Evolutionary conservation across 768 basidiomycete genomes (phyloP).

Genomic region (Omphalotus guepiniiformis): DNA sequence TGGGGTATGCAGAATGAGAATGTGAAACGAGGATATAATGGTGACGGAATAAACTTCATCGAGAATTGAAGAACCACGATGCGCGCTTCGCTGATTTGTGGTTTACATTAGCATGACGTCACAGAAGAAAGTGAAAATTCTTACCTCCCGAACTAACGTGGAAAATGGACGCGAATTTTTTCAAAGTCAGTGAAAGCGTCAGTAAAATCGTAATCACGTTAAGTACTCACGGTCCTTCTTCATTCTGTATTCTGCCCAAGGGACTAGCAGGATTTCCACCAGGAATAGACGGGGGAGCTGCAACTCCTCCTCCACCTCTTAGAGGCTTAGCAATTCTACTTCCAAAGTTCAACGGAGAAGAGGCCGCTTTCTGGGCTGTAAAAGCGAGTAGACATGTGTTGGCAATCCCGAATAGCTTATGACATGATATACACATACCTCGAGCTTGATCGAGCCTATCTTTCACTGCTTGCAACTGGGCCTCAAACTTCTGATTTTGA

Average conservation of each 20-base stretch:
- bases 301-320: conserved; percentile 83
- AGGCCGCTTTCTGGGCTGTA: conserved; percentile 73
- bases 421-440: conserved; percentile 70
- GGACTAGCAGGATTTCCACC: conserved; percentile 56
- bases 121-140: conserved; percentile 7
- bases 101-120: background rate
- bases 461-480: conserved; percentile 86
- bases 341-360: conserved; percentile 78
- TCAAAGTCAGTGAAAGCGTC: background rate
- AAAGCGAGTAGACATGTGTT: conserved; percentile 14
- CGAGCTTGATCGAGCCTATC: conserved; percentile 90
- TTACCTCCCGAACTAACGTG: conserved; percentile 11
- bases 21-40: conserved; percentile 14
- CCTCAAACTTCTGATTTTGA: conserved; percentile 95
- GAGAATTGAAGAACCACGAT: conserved; percentile 91
- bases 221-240: conserved; percentile 63
- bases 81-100: conserved; percentile 70
- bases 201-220: conserved; percentile 15
- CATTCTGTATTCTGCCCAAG: conserved; percentile 71
- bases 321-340: conserved; percentile 97
- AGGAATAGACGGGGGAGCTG: conserved; percentile 36
- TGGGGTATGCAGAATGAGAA: conserved; percentile 21
- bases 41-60: conserved; percentile 36
- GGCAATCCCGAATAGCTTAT: too few species aligned
- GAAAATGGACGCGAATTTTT: background rate